Conservation (phyloP, 1,284 basidiomycete species). For the Sporisorium exsertum region DNA sequence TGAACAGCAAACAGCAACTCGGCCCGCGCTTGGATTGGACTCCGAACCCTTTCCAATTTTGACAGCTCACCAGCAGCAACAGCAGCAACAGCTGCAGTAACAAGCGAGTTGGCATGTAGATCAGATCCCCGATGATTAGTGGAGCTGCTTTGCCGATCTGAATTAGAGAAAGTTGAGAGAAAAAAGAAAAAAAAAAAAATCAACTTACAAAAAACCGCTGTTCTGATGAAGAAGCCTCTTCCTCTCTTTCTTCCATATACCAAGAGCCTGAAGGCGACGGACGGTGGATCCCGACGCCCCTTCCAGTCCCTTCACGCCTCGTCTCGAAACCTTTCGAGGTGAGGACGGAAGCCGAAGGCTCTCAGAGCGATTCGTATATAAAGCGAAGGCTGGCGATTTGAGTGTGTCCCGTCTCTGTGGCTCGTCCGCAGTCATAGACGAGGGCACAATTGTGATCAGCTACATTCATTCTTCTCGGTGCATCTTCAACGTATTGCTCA, state of each 20-base stretch:
- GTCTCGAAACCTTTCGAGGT: neutral
- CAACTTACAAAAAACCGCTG: neutral
- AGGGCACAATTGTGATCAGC: conserved; percentile 56
- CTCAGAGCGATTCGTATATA: conserved; percentile 26
- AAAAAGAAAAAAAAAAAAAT: neutral
- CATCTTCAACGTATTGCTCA: neutral
- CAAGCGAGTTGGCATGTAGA: neutral
- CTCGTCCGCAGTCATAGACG: conserved; percentile 31
- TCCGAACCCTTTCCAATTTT: neutral
- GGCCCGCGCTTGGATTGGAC: conserved; percentile 1
- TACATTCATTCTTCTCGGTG: conserved; percentile 17
- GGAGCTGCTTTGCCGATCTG: neutral
- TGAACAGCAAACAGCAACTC: neutral
- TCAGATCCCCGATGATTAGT: conserved; percentile 1
- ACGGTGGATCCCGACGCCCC: conserved; percentile 12
- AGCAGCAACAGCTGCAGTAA: neutral
- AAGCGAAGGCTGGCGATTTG: conserved; percentile 49
- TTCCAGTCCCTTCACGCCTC: conserved; percentile 53
- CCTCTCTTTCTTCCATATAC: conserved; percentile 26
- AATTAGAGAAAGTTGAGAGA: neutral
- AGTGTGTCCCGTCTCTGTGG: conserved; percentile 52
- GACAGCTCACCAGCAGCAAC: conserved; percentile 5
- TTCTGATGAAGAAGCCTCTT: neutral
- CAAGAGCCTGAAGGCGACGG: conserved; percentile 53
- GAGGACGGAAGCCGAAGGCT: conserved; percentile 40